Evolutionary conservation across 2,329 filamentous ascomycete genomes (phyloP).

Genomic region (Fusarium hostae): DNA sequence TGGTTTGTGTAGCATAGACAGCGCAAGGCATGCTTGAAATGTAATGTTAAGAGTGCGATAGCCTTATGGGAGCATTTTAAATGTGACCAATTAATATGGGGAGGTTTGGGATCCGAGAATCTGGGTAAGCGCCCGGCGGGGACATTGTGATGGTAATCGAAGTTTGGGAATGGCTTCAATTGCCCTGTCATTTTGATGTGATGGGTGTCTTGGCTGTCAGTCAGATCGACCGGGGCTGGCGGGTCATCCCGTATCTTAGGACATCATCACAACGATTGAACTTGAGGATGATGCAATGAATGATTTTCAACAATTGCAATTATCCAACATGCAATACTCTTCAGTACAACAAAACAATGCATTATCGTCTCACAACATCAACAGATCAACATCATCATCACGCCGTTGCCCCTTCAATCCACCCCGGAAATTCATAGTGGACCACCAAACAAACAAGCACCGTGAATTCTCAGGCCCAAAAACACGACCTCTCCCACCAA

Average conservation of each 20-base stretch:
- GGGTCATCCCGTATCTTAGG: neutral
- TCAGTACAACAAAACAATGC: neutral
- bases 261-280: neutral
- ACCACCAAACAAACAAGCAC: constrained; percentile 18
- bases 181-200: neutral
- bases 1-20: neutral
- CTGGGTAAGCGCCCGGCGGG: neutral
- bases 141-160: neutral
- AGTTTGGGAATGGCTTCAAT: constrained; percentile 2
- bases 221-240: neutral
- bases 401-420: constrained; percentile 38
- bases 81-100: neutral
- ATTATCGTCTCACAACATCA: neutral
- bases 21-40: fast-evolving
- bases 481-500: constrained; percentile 24
- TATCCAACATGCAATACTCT: neutral
- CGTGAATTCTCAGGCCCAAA: constrained; percentile 35
- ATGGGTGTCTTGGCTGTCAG: neutral
- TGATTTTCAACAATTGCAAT: neutral
- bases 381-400: neutral
- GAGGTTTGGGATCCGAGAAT: neutral
- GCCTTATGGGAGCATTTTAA: neutral
- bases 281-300: neutral
- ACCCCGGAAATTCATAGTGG: constrained; percentile 6
- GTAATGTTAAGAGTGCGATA: fast-evolving